Base-by-base conservation (phyloP, 2,329 filamentous ascomycete genomes). In the Diaporthe ilicicola region DNA sequence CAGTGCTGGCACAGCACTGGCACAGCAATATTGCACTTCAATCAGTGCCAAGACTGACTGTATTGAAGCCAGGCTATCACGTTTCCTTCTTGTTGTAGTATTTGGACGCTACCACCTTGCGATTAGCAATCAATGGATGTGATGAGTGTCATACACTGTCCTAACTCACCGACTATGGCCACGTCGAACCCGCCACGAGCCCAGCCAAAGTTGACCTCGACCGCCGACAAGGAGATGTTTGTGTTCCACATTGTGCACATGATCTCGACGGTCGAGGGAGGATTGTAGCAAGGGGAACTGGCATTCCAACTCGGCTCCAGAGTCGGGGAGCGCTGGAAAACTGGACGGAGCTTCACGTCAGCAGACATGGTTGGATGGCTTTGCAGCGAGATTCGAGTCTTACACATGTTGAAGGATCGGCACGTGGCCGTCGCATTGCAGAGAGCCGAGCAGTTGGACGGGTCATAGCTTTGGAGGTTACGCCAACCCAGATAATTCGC, bases 161-260 rank as follows among this genome's bases (percentile, higher is more conserved):
- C 13, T 17, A 19, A 62, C 59, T 48, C 42, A 62, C 59, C 59
- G 27, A 48, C 42, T 3, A 62, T 48, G 10, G 59, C 10, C 59
- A 48, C 59, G 8, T 48, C 22, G 59, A 62, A 48, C 3, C 59
- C 42, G 4, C 59, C 59, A 32, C 59, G 42, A 15, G 12, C 6
- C 59, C 42, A 22, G 4, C 59, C 59, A n/a, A 22, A 62, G 42
- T 48, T 62, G 12, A 6, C 1, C 6, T 62, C 42, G 27, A 62
- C 13, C 19, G 42, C 42, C 7, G 42, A 24, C 42, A 37, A 3
- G 59, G 29, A 48, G 59, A 62, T 48, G 13, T 48, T 46, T 1
- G 39, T 62, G 42, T 62, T 46, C 56, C 56, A 62, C 5, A 62
- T 7, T 39, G 56, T 48, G 27, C 56, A 62, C 24, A 62, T 62